These are phyloP conservation scores for Shiraia bambusicola DNA, from an alignment of 2,329 filamentous ascomycete genomes.

Conservation along the genomic window DNA sequence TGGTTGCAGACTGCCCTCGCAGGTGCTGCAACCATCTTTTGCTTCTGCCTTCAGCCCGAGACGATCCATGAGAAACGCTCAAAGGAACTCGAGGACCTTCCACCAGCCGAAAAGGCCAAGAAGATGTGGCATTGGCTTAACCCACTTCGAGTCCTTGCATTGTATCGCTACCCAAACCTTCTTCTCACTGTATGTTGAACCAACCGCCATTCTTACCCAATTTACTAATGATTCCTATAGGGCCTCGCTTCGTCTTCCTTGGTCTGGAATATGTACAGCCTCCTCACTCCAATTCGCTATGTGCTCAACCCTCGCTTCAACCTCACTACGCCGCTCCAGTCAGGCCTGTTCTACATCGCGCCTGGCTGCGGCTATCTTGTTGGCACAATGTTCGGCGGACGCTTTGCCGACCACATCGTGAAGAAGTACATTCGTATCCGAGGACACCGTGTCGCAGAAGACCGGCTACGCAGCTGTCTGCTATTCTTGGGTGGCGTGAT, in stretches of 20 bases:
- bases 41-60: conserved; percentile 69
- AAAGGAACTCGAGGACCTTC: conserved; percentile 61
- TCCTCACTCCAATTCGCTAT: conserved; percentile 70
- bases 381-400: conserved; percentile 71
- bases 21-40: conserved; percentile 59
- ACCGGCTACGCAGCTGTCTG: conserved; percentile 60
- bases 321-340: conserved; percentile 65
- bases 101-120: conserved; percentile 50
- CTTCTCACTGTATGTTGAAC: conserved; percentile 45
- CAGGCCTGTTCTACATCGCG: conserved; percentile 72
- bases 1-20: conserved; percentile 73
- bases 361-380: conserved; percentile 70
- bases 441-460: conserved; percentile 65
- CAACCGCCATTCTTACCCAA: neutral
- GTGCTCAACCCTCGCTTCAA: conserved; percentile 74
- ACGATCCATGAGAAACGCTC: conserved; percentile 68
- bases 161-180: conserved; percentile 71
- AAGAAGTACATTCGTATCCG: conserved; percentile 64
- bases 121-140: conserved; percentile 66
- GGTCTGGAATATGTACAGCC: conserved; percentile 75
- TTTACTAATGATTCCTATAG: conserved; percentile 3
- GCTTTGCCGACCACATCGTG: conserved; percentile 68
- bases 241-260: conserved; percentile 63
- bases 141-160: conserved; percentile 62
- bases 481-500: conserved; percentile 60